Evolutionary conservation across 2,329 filamentous ascomycete species (phyloP).

Genomic region (Xylaria polymorpha): DNA sequence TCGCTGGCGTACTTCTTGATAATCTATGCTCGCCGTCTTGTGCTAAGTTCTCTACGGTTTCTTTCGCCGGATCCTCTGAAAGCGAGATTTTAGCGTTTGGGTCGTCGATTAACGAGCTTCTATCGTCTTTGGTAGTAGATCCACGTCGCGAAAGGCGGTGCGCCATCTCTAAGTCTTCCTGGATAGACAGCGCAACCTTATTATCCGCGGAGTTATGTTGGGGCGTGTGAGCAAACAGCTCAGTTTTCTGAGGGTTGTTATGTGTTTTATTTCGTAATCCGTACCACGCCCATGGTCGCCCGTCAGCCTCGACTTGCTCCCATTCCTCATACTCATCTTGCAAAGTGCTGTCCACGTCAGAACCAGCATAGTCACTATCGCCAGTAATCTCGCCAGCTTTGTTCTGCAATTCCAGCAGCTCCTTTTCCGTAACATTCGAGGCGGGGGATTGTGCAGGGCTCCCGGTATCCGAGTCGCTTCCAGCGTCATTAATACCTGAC

Average conservation of each 20-base stretch:
- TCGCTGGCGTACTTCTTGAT: neutral
- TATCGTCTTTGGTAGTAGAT: constrained; percentile 8
- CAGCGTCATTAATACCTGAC: constrained; percentile 2
- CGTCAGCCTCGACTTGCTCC: constrained; percentile 16
- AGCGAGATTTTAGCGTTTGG: neutral
- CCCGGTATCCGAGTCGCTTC: constrained; percentile 19
- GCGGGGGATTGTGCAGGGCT: constrained; percentile 5
- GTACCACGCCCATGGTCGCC: constrained; percentile 45
- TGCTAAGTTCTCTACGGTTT: neutral
- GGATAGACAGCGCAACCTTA: neutral
- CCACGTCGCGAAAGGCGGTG: constrained; percentile 26
- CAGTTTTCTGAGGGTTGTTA: neutral
- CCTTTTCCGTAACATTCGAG: constrained; percentile 37
- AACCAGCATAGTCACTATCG: constrained; percentile 45
- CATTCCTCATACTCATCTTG: constrained; percentile 37
- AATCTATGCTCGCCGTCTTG: neutral
- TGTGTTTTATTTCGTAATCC: constrained; percentile 33
- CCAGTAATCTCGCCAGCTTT: constrained; percentile 44
- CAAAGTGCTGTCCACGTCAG: constrained; percentile 35
- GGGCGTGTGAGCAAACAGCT: neutral
- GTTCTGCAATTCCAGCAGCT: constrained; percentile 36
- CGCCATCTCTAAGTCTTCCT: constrained; percentile 23
- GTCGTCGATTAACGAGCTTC: too few species aligned
- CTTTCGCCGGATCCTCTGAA: neutral
- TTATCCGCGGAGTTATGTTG: neutral